Conservation (phyloP, 306 rosid genomes). For the Citrullus amarus region DNA sequence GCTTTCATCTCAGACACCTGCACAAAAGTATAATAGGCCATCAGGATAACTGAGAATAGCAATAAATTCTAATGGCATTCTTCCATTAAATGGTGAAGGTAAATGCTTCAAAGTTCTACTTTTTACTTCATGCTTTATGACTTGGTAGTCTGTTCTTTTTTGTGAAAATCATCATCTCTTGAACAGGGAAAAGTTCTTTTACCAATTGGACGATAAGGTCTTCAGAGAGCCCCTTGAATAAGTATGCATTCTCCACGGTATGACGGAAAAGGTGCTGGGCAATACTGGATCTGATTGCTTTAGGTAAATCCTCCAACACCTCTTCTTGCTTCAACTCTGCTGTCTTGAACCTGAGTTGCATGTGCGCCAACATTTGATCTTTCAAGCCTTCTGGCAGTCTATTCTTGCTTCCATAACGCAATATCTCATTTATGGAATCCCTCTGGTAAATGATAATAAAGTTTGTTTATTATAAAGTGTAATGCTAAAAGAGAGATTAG, state of each 20-base stretch:
- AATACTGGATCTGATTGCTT: slow-evolving; percentile 64
- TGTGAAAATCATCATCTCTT: not conserved
- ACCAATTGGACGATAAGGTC: slow-evolving; percentile 64
- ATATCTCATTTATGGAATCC: slow-evolving; percentile 52
- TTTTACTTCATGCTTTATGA: not conserved
- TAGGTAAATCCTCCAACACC: slow-evolving; percentile 58
- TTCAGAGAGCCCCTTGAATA: slow-evolving; percentile 61
- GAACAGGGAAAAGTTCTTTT: slow-evolving; percentile 2
- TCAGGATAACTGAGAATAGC: not conserved
- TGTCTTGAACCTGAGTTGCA: slow-evolving; percentile 75
- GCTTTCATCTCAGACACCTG: slow-evolving; percentile 80
- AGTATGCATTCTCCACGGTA: slow-evolving; percentile 43
- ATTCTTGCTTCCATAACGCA: slow-evolving; percentile 61
- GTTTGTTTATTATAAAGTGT: not conserved
- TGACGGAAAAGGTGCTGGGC: slow-evolving; percentile 62
- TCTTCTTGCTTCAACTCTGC: slow-evolving; percentile 73
- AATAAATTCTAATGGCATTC: not conserved
- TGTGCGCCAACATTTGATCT: slow-evolving; percentile 73
- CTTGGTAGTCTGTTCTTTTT: not conserved
- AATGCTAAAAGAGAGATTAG: not conserved
- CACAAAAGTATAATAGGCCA: slow-evolving; percentile 6
- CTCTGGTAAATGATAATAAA: slow-evolving; percentile 27
- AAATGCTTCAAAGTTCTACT: not conserved
- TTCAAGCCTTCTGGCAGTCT: slow-evolving; percentile 70
- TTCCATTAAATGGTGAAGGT: not conserved